phyloP scores from a whole-genome alignment of 1,139 yeast genomes.

The Yamadazyma conglobata region DNA sequence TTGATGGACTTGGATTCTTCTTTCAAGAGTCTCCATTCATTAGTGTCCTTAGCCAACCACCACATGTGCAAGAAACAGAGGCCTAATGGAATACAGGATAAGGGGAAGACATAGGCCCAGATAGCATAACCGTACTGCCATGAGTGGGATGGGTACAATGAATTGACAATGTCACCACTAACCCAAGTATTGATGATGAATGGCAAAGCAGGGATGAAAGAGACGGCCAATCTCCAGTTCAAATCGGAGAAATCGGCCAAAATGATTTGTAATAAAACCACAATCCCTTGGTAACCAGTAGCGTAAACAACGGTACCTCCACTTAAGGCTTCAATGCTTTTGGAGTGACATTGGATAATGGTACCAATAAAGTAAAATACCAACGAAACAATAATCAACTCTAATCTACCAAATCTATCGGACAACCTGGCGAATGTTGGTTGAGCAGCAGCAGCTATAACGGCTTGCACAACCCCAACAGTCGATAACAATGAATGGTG shows the following conservation, averaged over 20 bases:
- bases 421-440: conserved; percentile 67
- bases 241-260: conserved; percentile 64
- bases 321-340: conserved; percentile 61
- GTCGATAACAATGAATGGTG: conserved; percentile 63
- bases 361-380: conserved; percentile 68
- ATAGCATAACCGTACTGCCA: conserved; percentile 79
- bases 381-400: conserved; percentile 50
- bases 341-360: conserved; percentile 65
- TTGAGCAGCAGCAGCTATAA: conserved; percentile 71
- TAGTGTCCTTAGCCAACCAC: conserved; percentile 46
- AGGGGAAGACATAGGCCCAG: conserved; percentile 77
- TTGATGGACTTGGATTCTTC: conserved; percentile 26
- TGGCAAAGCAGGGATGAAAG: conserved; percentile 66
- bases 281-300: conserved; percentile 65
- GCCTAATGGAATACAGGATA: conserved; percentile 57
- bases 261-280: conserved; percentile 53
- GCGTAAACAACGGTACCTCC: conserved; percentile 73
- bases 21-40: conserved; percentile 34
- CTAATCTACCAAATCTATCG: conserved; percentile 68
- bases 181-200: conserved; percentile 77
- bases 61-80: conserved; percentile 54
- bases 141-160: conserved; percentile 23
- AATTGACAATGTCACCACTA: conserved; percentile 51
- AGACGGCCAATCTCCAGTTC: conserved; percentile 65
- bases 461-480: conserved; percentile 58